phyloP scores from a whole-genome alignment of 495 filamentous ascomycete species.

The Hamigera avellanea region DNA sequence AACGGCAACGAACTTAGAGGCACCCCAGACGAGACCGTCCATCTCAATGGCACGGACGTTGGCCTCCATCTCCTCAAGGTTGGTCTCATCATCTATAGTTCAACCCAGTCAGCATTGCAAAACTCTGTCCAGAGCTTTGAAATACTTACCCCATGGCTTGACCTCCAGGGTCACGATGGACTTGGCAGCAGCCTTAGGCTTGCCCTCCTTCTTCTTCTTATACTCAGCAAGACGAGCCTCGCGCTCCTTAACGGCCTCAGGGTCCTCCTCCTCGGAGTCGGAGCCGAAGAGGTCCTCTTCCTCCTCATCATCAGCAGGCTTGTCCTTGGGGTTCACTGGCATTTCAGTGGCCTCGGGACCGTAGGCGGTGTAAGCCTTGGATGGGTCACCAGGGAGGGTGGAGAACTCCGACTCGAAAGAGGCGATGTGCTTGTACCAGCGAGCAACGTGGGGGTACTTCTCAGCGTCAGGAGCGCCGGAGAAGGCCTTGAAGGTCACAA shows the following conservation, averaged over 20 bases:
- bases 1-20: conserved; percentile 76
- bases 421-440: conserved; percentile 98
- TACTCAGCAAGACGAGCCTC: conserved; percentile 87
- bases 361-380: conserved; percentile 77
- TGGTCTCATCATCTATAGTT: conserved; percentile 77
- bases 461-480: conserved; percentile 58
- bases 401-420: conserved; percentile 84
- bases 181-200: conserved; percentile 86
- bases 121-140: no score
- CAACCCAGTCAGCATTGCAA: no score
- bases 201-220: conserved; percentile 91
- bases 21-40: conserved; percentile 96
- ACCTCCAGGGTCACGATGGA: conserved; percentile 91
- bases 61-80: conserved; percentile 70
- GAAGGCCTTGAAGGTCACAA: conserved; percentile 84
- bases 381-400: conserved; percentile 81
- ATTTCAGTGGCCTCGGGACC: conserved; percentile 71
- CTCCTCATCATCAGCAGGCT: conserved; percentile 57
- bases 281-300: conserved; percentile 86
- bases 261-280: conserved; percentile 85
- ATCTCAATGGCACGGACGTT: conserved; percentile 77
- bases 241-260: conserved; percentile 67
- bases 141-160: conserved; percentile 96
- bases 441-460: conserved; percentile 87
- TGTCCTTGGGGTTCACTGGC: conserved; percentile 77